These are phyloP conservation scores for Didymella segeticola DNA, from an alignment of 2,329 filamentous ascomycete genomes.

Conservation along the genomic window DNA sequence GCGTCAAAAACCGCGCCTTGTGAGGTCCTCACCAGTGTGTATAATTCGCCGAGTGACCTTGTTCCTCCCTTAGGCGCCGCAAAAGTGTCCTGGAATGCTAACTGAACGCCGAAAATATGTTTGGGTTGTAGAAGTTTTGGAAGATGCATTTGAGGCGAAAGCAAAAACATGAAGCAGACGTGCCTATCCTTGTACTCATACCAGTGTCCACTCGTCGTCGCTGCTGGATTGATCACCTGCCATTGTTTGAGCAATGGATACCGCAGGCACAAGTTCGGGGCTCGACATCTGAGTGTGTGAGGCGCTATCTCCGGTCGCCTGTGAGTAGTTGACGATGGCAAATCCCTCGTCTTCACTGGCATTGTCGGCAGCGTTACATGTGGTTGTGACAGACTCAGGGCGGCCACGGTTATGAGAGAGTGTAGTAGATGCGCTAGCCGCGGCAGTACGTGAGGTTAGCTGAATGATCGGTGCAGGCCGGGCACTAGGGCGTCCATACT, in stretches of 20 bases:
- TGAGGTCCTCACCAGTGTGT: too few relatives aligned
- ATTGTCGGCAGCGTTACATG: background rate
- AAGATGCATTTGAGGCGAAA: background rate
- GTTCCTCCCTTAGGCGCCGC: too few relatives aligned
- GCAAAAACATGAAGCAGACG: too few relatives aligned
- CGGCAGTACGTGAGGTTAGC: background rate
- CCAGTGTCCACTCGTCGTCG: conserved; percentile 8
- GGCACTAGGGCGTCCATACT: background rate
- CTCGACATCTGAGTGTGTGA: conserved; percentile 8
- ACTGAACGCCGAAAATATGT: too few relatives aligned
- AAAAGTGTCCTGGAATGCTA: too few relatives aligned
- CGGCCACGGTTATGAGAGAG: background rate
- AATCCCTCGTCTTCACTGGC: conserved; percentile 12
- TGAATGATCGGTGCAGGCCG: background rate
- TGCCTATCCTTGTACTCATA: too few relatives aligned
- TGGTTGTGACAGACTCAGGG: background rate
- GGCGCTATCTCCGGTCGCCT: background rate
- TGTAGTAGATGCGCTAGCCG: background rate
- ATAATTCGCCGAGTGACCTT: too few relatives aligned
- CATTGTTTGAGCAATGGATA: background rate
- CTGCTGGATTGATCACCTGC: background rate
- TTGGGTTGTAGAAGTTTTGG: too few relatives aligned
- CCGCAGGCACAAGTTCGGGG: conserved; percentile 10
- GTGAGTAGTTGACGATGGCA: background rate
- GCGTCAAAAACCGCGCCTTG: too few relatives aligned